Base-by-base conservation (phyloP, 306 rosid genomes). In the Arachis stenosperma region DNA sequence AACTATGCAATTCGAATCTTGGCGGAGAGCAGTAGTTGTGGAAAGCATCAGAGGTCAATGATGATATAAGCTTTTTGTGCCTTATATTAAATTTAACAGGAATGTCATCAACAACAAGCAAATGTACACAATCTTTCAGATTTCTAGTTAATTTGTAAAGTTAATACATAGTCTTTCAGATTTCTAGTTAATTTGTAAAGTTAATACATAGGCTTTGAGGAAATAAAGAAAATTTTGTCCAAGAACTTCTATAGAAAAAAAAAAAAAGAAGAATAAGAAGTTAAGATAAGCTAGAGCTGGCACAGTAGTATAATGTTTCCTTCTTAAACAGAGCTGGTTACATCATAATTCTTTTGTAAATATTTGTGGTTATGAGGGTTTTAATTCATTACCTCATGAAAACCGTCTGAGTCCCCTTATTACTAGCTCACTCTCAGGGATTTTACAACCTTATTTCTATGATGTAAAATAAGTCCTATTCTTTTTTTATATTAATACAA, bases 1-100 rank as follows among this genome's bases (percentile, higher is more conserved):
- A 37, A 62, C 67, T 52, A 33, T 50, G 17, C 78, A 70, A 65
- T 59, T 73, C 47, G 52, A 78, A 47, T 30, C 60, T 14, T 27
- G 42, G 15, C 60, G 58, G 22, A 65, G 77, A 75, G 82, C 56
- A 64, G 70, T 54, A 6, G 44, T 54, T 39, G 39, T 15, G 30
- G 71, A 46, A 40, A 65, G 55, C 70, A 41, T 10, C 47, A 12
- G 47, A 61, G 78, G 22, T 40, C 14, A 36, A 36, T 40, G 41
- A 14, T 54, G 36, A 50, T 62, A 13, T 76, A 54, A 41, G 33
- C 9, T 12, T 36, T 48, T 9, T 52, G 56, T 52, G 6, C 40
- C 61, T 55, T 33, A 0, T 58, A 36, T 29, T 30, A 33, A 33
- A 61, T n/a, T 46, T 41, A 43, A 33, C 8, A 3, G 52, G 51